These are phyloP conservation scores for Seiridium unicorne DNA, from an alignment of 2,329 filamentous ascomycete species.

Conservation along the genomic window DNA sequence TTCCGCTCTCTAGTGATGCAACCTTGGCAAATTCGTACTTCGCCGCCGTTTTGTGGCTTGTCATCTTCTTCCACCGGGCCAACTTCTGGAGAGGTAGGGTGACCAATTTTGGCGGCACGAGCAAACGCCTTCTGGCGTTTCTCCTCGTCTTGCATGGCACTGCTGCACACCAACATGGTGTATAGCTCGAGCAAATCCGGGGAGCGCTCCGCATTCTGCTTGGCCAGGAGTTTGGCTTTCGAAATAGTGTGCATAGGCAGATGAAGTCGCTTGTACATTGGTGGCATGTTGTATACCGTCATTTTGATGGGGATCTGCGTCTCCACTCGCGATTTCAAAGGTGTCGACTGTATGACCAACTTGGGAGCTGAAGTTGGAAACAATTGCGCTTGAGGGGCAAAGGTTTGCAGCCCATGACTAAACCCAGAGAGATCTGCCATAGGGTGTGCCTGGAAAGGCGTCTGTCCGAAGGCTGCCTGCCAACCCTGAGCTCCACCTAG, in stretches of 20 bases:
- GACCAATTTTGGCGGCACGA: constrained; percentile 46
- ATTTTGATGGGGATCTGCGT: constrained; percentile 92
- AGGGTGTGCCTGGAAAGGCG: constrained; percentile 4
- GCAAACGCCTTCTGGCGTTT: constrained; percentile 67
- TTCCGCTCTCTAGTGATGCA: constrained; percentile 92
- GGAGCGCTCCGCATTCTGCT: constrained; percentile 62
- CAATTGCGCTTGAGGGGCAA: constrained; percentile 12
- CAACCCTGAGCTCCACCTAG: constrained; percentile 30
- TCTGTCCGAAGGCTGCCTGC: constrained; percentile 17
- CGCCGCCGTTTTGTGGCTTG: constrained; percentile 83
- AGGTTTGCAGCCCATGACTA: constrained; percentile 9
- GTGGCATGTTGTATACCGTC: constrained; percentile 72
- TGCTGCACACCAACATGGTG: constrained; percentile 85
- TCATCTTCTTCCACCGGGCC: constrained; percentile 62
- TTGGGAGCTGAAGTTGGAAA: constrained; percentile 27
- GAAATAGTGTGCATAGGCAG: constrained; percentile 89
- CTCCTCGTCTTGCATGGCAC: constrained; percentile 76
- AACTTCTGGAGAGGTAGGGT: constrained; percentile 26
- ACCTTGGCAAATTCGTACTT: constrained; percentile 87
- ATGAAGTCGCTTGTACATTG: constrained; percentile 75
- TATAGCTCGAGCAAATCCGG: constrained; percentile 77
- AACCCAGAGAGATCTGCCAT: neutral
- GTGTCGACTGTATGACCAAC: constrained; percentile 64
- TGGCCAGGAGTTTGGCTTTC: constrained; percentile 86
- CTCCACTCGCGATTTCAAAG: constrained; percentile 86